phyloP scores from a whole-genome alignment of 805 yeast species.

The Starmerella cellae region DNA sequence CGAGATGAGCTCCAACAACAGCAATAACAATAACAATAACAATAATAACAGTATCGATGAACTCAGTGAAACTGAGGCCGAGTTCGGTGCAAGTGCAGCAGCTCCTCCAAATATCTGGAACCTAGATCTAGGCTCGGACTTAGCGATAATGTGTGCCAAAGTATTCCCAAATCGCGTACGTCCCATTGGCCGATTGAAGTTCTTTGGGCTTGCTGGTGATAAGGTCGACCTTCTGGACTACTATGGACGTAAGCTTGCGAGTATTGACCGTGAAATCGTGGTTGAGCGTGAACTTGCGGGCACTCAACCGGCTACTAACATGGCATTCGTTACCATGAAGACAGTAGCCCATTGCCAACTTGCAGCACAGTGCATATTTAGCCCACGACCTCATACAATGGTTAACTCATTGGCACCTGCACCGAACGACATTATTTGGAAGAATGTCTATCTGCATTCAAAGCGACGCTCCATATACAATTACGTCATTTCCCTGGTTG shows the following conservation, averaged over 20 bases:
- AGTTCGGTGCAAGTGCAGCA: neutral
- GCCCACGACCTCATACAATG: slow-evolving; percentile 72
- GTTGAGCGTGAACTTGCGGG: slow-evolving; percentile 47
- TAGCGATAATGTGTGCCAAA: neutral
- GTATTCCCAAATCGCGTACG: slow-evolving; percentile 27
- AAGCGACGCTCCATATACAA: slow-evolving; percentile 53
- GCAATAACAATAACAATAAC: neutral
- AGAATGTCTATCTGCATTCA: slow-evolving; percentile 68
- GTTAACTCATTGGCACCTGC: slow-evolving; percentile 86
- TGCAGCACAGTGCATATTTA: slow-evolving; percentile 90
- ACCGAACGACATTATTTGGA: slow-evolving; percentile 92
- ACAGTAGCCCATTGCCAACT: slow-evolving; percentile 91
- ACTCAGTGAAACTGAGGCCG: neutral
- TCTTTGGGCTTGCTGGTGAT: slow-evolving; percentile 49
- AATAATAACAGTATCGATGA: neutral
- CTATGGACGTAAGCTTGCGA: slow-evolving; percentile 53
- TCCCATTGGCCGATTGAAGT: slow-evolving; percentile 47
- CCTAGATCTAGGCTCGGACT: neutral
- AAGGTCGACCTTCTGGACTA: slow-evolving; percentile 71
- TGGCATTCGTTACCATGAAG: slow-evolving; percentile 91
- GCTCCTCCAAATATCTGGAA: neutral
- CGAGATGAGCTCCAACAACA: neutral
- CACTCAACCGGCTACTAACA: slow-evolving; percentile 62
- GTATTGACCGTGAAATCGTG: slow-evolving; percentile 55
- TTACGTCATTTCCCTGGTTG: slow-evolving; percentile 50